Evolutionary conservation across 768 basidiomycete genomes (phyloP).

Genomic region (Lactarius vividus): DNA sequence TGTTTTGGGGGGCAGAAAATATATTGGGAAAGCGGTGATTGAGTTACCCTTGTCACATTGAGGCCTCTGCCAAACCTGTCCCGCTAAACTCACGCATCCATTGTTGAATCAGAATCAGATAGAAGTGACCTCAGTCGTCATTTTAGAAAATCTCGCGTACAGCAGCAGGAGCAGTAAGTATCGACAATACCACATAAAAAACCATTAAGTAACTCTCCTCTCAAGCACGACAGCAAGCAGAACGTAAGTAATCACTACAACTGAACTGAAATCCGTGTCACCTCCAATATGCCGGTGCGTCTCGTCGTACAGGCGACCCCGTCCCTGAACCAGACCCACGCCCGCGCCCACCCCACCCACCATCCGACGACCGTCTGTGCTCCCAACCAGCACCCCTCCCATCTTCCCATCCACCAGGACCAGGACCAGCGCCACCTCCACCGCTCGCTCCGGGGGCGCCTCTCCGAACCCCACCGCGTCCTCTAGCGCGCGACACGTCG

Average conservation of each 20-base stretch:
- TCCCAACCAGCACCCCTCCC: neutral
- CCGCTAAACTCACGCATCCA: too few species aligned
- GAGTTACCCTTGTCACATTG: too few species aligned
- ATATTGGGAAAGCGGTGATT: too few species aligned
- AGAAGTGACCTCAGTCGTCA: too few species aligned
- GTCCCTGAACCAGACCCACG: constrained; percentile 3
- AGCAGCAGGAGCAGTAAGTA: neutral
- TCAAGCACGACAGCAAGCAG: neutral
- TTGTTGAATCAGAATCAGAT: too few species aligned
- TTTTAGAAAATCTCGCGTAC: too few species aligned
- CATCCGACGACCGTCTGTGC: constrained; percentile 16
- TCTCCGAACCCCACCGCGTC: constrained; percentile 10
- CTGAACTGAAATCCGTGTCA: neutral
- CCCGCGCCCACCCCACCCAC: constrained; percentile 13
- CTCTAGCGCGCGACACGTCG: constrained; percentile 6
- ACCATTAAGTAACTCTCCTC: too few species aligned
- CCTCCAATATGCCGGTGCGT: constrained; percentile 14
- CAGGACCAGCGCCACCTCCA: constrained; percentile 1
- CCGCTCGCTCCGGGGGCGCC: neutral
- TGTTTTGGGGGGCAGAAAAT: too few species aligned
- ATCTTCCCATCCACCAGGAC: constrained; percentile 2
- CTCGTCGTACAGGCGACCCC: constrained; percentile 17
- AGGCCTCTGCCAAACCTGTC: too few species aligned
- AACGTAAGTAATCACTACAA: neutral
- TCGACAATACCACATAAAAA: too few species aligned